Evolutionary conservation across 768 basidiomycete species (phyloP).

Genomic region (Hypsizygus marmoreus): DNA sequence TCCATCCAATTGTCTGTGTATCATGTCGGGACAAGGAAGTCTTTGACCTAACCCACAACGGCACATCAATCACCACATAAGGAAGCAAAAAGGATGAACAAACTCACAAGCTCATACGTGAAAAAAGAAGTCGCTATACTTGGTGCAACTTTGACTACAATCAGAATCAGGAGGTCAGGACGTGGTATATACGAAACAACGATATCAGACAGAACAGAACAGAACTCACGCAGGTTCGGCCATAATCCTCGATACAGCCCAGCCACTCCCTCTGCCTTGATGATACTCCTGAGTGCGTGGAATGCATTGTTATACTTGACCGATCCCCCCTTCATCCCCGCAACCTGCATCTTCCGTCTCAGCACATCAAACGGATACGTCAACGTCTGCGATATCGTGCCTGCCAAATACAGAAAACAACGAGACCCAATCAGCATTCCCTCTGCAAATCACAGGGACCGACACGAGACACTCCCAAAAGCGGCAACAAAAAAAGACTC

Average conservation of each 20-base stretch:
- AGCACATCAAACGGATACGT: constrained; percentile 97
- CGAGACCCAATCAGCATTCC: background rate
- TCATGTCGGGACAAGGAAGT: constrained; percentile 33
- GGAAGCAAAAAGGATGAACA: background rate
- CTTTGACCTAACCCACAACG: constrained; percentile 28
- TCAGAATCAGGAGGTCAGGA: constrained; percentile 9
- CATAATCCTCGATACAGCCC: constrained; percentile 87
- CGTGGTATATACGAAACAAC: too few relatives aligned
- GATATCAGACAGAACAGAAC: too few relatives aligned
- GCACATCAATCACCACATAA: constrained; percentile 7
- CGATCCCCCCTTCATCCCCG: constrained; percentile 67
- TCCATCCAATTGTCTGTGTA: constrained; percentile 16
- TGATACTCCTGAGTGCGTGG: constrained; percentile 70
- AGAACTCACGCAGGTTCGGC: constrained; percentile 80
- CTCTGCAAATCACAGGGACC: background rate
- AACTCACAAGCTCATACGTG: constrained; percentile 68
- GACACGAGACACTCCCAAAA: background rate
- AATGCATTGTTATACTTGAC: constrained; percentile 80
- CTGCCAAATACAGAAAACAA: constrained; percentile 32
- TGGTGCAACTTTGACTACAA: constrained; percentile 84
- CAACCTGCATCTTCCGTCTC: constrained; percentile 94
- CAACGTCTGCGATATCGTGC: constrained; percentile 90
- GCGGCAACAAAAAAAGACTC: constrained; percentile 19
- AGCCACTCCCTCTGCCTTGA: constrained; percentile 70
- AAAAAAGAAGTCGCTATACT: constrained; percentile 88